These are phyloP conservation scores for Fraxinus velutina DNA, from an alignment of 305 asterid genomes.

Conservation along the genomic window DNA sequence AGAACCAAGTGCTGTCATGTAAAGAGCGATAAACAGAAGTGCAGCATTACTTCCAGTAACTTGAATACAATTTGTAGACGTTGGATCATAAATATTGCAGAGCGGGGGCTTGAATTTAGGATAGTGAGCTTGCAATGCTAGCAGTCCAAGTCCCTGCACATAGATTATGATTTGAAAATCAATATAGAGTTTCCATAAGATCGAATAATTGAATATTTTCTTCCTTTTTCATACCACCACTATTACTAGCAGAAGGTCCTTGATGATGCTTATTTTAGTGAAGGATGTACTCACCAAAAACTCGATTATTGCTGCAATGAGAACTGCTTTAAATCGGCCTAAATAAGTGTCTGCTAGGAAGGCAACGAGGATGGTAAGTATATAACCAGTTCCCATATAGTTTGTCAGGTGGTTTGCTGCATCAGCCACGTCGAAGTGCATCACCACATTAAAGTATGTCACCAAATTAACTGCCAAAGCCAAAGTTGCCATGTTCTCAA, in stretches of 20 bases:
- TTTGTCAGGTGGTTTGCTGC: constrained; percentile 67
- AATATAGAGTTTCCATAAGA: neutral
- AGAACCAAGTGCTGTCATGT: constrained; percentile 55
- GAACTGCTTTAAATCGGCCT: constrained; percentile 58
- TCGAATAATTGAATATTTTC: neutral
- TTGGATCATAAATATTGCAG: constrained; percentile 53
- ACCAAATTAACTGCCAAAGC: constrained; percentile 47
- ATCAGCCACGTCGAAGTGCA: constrained; percentile 59
- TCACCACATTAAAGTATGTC: constrained; percentile 49
- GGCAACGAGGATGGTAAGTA: constrained; percentile 55
- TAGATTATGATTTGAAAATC: neutral
- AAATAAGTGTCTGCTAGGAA: constrained; percentile 62
- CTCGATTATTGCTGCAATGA: constrained; percentile 45
- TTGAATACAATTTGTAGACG: constrained; percentile 32
- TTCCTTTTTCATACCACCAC: neutral
- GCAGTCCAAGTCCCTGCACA: constrained; percentile 58
- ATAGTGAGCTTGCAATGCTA: constrained; percentile 65
- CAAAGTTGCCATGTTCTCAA: constrained; percentile 49
- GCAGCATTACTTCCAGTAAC: constrained; percentile 49
- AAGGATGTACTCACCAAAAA: constrained; percentile 35
- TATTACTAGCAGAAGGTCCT: neutral
- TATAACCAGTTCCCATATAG: constrained; percentile 54
- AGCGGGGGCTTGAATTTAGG: constrained; percentile 48
- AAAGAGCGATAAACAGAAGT: constrained; percentile 50
- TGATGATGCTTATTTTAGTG: neutral